Evolutionary conservation across 768 basidiomycete species (phyloP), one percentile per base, ranked within the genome.

Genomic region (Trametes maxima): DNA sequence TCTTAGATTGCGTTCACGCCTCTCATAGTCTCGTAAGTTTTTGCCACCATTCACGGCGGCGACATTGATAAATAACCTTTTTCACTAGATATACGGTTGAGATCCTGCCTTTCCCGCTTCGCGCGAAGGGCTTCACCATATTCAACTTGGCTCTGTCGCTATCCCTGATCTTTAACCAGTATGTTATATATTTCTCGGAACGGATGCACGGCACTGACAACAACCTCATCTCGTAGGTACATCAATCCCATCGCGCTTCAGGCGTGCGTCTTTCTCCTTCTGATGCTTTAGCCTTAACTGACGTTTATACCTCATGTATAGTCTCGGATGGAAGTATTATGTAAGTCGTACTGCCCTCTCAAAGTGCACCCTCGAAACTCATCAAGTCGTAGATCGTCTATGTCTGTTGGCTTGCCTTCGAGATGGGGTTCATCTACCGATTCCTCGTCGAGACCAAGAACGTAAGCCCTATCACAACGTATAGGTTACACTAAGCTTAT

Each of bases 81-180:
- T 12, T 11, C 6, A 10, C 12, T 14, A 61, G 60, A 12, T 87
- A 84, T 70, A 79, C 78, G 19, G 75, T 82, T 59, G 82, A 84
- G 67, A 82, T 83, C 65, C 68, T 82, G 62, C 81, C 81, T 28
- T 81, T 73, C 69, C 63, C 74, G n/a, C 74, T 82, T 54, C 78
- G 82, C 54, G 80, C 80, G 56, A 81, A 81, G 69, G 80, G 80
- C 43, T 75, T 79, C 64, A 75, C 76, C 25, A 71, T 80, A 33
- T 80, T 80, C 72, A 78, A 79, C 64, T 80, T 81, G 66, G 66
- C 74, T 25, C 71, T 80, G 55, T 79, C 80, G 14, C 69, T 78
- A 54, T 69, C 80, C 16, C 72, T 82, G 37, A 79, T 84, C 65
- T 79, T 84, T 69, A 80, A 80, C 69, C 79, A 79, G 57, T 63